These are phyloP conservation scores for Cryptococcus wingfieldii DNA, from an alignment of 1,284 basidiomycete genomes.

Conservation along the genomic window DNA sequence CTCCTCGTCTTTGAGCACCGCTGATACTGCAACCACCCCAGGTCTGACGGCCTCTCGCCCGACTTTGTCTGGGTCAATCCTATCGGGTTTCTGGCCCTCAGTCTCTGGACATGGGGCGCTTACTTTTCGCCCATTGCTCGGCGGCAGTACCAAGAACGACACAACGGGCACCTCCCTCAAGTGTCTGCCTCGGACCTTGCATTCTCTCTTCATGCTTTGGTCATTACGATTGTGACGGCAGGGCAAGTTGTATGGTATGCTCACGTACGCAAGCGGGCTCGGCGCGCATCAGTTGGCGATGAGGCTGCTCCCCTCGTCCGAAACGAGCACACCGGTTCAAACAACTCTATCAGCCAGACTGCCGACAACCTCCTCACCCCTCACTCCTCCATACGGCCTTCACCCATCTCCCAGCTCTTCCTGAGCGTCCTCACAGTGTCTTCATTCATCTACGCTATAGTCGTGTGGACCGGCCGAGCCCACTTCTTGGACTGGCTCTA, in stretches of 20 bases:
- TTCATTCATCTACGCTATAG: slow-evolving; percentile 14
- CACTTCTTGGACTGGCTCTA: slow-evolving; percentile 47
- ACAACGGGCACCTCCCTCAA: slow-evolving; percentile 48
- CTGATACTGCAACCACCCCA: slow-evolving; percentile 5
- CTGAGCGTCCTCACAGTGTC: slow-evolving; percentile 25
- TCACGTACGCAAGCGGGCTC: neutral
- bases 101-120: slow-evolving; percentile 46
- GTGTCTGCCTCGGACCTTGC: slow-evolving; percentile 49
- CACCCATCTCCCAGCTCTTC: slow-evolving; percentile 19
- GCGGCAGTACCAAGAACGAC: slow-evolving; percentile 44
- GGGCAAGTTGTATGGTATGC: slow-evolving; percentile 34
- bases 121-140: slow-evolving; percentile 41
- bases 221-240: slow-evolving; percentile 31
- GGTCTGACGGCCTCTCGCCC: slow-evolving; percentile 47
- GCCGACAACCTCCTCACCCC: neutral
- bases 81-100: slow-evolving; percentile 48
- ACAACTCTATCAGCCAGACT: neutral
- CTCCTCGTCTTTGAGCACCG: neutral
- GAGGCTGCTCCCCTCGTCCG: neutral
- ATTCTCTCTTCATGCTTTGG: slow-evolving; percentile 47
- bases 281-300: neutral
- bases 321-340: neutral
- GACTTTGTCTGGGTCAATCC: slow-evolving; percentile 52
- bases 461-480: slow-evolving; percentile 26
- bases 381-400: slow-evolving; percentile 20